Evolutionary conservation across 73 alveolate species (phyloP).

Genomic region (Paramecium tetraurelia): DNA sequence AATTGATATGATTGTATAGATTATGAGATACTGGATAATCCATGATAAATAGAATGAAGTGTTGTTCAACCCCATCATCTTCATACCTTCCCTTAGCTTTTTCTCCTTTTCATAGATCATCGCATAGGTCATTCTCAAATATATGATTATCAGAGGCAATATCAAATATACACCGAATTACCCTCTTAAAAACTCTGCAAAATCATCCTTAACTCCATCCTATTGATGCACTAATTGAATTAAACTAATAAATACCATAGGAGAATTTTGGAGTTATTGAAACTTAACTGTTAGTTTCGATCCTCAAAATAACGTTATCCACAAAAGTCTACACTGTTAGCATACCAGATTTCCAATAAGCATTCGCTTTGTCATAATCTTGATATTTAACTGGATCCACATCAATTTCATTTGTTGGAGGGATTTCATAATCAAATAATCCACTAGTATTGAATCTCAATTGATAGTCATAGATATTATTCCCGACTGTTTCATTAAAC

Average conservation of each 20-base stretch:
- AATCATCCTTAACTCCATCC: slow-evolving; percentile 55
- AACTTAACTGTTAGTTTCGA: not conserved
- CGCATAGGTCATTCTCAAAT: slow-evolving; percentile 62
- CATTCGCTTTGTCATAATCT: not conserved
- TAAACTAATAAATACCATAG: not conserved
- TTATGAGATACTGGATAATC: slow-evolving; percentile 79
- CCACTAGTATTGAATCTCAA: slow-evolving; percentile 7
- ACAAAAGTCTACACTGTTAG: slow-evolving; percentile 10
- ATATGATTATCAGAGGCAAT: slow-evolving; percentile 44
- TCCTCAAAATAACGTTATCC: slow-evolving; percentile 4
- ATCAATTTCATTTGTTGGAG: not conserved
- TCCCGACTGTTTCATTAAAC: not conserved
- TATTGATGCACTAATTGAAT: not conserved
- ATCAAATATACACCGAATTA: slow-evolving; percentile 42
- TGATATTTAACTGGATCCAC: slow-evolving; percentile 8
- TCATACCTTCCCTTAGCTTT: slow-evolving; percentile 96
- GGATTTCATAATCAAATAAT: not conserved
- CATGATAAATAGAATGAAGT: slow-evolving; percentile 90
- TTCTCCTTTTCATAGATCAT: slow-evolving; percentile 86
- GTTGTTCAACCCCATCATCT: slow-evolving; percentile 97
- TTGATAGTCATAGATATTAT: not conserved
- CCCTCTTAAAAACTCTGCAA: slow-evolving; percentile 41
- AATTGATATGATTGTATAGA: slow-evolving; percentile 75
- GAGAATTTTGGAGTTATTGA: not conserved
- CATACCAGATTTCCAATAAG: not conserved